Conservation (phyloP, 768 basidiomycete species). For the Tricholoma furcatifolium region DNA sequence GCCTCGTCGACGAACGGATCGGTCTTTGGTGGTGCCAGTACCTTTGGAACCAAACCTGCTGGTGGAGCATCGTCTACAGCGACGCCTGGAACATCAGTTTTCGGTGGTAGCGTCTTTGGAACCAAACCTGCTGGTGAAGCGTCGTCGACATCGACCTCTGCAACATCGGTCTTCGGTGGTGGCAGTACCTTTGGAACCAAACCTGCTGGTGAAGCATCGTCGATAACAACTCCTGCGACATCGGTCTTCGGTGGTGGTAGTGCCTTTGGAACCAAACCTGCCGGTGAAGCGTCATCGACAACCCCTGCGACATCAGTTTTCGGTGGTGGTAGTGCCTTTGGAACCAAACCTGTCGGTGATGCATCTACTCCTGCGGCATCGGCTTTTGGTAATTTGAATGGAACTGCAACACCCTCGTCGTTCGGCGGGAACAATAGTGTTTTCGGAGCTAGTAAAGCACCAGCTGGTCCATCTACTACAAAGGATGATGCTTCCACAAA, state of each 20-base stretch:
- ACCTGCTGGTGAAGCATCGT: not conserved
- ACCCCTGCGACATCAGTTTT: not conserved
- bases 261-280: not conserved
- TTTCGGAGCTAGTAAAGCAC: constrained; percentile 11
- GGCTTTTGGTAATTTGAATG: not conserved
- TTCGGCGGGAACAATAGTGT: not conserved
- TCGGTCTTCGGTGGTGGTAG: not conserved
- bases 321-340: not conserved
- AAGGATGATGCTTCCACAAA: constrained; percentile 3
- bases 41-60: not conserved
- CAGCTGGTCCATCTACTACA: constrained; percentile 1
- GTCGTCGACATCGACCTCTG: not conserved
- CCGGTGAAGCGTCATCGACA: not conserved
- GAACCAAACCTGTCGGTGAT: not conserved
- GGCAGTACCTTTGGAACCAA: not conserved
- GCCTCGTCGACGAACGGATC: not conserved
- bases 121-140: not conserved
- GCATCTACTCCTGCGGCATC: not conserved
- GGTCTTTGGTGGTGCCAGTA: not conserved
- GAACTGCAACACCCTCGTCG: constrained; percentile 5
- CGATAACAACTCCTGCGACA: not conserved
- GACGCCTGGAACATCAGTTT: not conserved
- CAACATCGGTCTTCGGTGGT: not conserved
- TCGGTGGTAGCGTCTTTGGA: not conserved
- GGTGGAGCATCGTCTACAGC: not conserved